These are phyloP conservation scores for Annulohypoxylon stygium DNA, from an alignment of 495 filamentous ascomycete genomes.

Conservation along the genomic window DNA sequence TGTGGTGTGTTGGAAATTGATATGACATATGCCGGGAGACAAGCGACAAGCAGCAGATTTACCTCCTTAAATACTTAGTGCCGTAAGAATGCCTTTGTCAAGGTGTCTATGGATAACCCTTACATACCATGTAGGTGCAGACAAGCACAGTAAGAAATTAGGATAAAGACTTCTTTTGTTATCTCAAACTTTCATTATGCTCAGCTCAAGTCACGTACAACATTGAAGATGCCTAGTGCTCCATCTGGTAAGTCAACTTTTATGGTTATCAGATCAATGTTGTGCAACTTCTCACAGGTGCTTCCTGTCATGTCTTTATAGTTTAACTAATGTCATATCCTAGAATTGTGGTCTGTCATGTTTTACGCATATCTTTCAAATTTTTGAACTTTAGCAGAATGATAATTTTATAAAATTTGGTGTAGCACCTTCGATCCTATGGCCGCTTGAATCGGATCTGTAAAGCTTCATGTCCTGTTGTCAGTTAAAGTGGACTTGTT, in stretches of 20 bases:
- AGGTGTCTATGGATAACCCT: too few relatives aligned
- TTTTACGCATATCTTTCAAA: not conserved
- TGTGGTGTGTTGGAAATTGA: not conserved
- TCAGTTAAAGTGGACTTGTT: not conserved
- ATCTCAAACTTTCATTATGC: not conserved
- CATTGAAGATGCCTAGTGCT: too few relatives aligned
- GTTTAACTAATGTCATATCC: not conserved
- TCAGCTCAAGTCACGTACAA: not conserved
- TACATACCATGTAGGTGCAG: not conserved
- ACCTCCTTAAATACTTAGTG: not conserved
- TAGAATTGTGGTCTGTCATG: not conserved
- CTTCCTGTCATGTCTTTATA: not conserved
- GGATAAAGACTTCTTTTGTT: not conserved
- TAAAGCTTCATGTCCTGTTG: not conserved
- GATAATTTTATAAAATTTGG: not conserved
- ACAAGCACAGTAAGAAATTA: not conserved
- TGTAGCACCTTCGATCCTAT: not conserved
- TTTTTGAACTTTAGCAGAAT: not conserved
- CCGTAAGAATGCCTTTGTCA: too few relatives aligned
- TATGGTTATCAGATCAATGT: too few relatives aligned
- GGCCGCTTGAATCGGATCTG: not conserved
- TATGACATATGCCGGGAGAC: not conserved
- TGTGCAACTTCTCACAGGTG: not conserved
- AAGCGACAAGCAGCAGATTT: not conserved
- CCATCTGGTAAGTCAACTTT: too few relatives aligned